Conservation (phyloP, 352 stramenopile species). For the Phytophthora kernoviae region DNA sequence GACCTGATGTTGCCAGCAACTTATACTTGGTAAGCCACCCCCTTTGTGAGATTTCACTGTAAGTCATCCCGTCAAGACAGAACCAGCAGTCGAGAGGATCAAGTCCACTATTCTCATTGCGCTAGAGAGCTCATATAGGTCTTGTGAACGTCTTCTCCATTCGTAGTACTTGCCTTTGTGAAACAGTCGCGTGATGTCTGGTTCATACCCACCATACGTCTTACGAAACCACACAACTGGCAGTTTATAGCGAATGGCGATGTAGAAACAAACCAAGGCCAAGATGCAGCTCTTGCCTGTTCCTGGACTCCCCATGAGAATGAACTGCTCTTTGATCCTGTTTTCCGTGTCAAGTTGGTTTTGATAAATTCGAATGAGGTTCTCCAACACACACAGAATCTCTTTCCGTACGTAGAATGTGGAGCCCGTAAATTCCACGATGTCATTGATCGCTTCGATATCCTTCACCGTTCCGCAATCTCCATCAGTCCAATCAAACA, state of each 20-base stretch:
- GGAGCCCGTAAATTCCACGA: constrained; percentile 14
- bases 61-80: no score
- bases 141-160: no score
- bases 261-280: constrained; percentile 10
- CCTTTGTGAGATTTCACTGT: no score
- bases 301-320: constrained; percentile 10
- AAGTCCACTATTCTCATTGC: no score
- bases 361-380: constrained; percentile 2
- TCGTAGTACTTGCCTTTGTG: no score
- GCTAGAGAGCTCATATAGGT: no score
- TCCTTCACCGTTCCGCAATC: constrained; percentile 1
- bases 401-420: constrained; percentile 18
- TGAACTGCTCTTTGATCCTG: constrained; percentile 7
- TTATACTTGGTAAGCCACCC: no score
- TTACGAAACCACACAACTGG: constrained; percentile 8
- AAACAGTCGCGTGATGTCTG: constrained; percentile 7
- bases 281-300: constrained; percentile 22
- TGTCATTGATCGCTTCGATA: constrained; percentile 11
- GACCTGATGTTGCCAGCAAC: no score
- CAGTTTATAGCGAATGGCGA: not conserved
- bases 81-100: no score
- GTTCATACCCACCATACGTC: not conserved
- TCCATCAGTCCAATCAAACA: constrained; percentile 4
- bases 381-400: constrained; percentile 7
- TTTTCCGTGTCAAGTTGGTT: not conserved